These are phyloP conservation scores for Zygosaccharomyces sapae DNA, from an alignment of 1,139 yeast genomes.

Conservation along the genomic window DNA sequence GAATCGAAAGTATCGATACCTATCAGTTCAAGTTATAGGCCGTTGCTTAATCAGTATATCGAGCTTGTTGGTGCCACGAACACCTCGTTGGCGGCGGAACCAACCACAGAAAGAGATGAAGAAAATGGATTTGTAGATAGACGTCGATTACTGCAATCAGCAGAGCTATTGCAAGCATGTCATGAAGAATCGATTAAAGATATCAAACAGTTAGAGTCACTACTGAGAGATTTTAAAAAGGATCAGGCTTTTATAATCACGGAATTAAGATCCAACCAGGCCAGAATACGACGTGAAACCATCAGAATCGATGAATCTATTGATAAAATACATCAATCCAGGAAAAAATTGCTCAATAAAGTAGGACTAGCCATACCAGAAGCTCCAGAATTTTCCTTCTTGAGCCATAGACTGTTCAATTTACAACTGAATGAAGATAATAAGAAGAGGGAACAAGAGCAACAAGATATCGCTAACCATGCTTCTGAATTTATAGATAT, in stretches of 20 bases:
- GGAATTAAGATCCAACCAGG: conserved; percentile 20
- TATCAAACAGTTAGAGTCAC: conserved; percentile 21
- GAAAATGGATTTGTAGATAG: conserved; percentile 5
- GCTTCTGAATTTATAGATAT: conserved; percentile 20
- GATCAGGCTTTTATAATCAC: conserved; percentile 25
- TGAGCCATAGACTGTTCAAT: conserved; percentile 9
- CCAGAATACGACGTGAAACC: conserved; percentile 15
- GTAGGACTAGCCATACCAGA: conserved; percentile 23
- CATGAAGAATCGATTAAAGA: conserved; percentile 16
- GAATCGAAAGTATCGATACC: conserved; percentile 6
- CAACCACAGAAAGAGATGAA: not conserved
- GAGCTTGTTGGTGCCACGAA: conserved; percentile 26
- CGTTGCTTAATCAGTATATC: conserved; percentile 23
- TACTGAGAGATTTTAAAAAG: conserved; percentile 23
- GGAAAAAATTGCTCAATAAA: conserved; percentile 17
- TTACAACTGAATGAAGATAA: conserved; percentile 7
- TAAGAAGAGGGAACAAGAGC: conserved; percentile 7
- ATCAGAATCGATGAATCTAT: conserved; percentile 18
- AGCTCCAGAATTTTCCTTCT: conserved; percentile 6
- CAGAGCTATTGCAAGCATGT: conserved; percentile 18
- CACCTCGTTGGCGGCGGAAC: conserved; percentile 21
- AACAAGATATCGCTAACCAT: conserved; percentile 17
- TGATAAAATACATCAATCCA: conserved; percentile 12
- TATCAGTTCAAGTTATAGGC: conserved; percentile 21
- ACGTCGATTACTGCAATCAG: conserved; percentile 8